Percentiles rank a stretch among this genome's conserved stretches.
Evolutionary conservation across 352 stramenopile species (phyloP).

Genomic region (Globisporangium iwayamae): DNA sequence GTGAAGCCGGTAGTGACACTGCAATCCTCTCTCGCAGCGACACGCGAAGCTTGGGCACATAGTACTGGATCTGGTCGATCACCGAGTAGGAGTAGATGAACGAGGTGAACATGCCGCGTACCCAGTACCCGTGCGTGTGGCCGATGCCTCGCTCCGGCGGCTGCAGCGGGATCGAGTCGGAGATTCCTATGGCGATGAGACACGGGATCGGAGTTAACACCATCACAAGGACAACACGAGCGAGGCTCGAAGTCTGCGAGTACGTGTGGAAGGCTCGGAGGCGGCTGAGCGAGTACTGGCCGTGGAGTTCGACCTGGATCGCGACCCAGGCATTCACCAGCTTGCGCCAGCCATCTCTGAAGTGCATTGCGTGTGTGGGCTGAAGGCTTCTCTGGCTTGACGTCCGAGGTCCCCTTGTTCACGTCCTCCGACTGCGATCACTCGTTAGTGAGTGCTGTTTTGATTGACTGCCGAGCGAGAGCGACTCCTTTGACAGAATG

Average conservation of each 20-base stretch:
- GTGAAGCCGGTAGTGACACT: background rate
- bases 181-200: slow-evolving; percentile 2
- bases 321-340: too few species aligned
- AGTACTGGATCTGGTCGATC: slow-evolving; percentile 9
- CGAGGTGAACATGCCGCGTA: background rate
- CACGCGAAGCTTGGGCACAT: slow-evolving; percentile 21
- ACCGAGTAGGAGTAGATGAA: slow-evolving; percentile 6
- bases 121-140: background rate
- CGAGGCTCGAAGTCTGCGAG: background rate
- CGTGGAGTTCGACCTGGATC: too few species aligned
- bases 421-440: too few species aligned
- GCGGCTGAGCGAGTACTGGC: too few species aligned
- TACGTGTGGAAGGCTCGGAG: background rate
- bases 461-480: too few species aligned
- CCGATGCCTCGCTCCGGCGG: background rate
- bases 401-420: too few species aligned
- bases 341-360: too few species aligned
- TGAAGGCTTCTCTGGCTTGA: too few species aligned
- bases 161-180: slow-evolving; percentile 13
- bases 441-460: too few species aligned
- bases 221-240: background rate
- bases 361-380: too few species aligned
- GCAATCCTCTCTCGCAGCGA: background rate
- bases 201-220: slow-evolving; percentile 8
- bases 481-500: too few species aligned